Evolutionary conservation across 176 grass and related monocot species (phyloP).

Genomic region (Avena sativa): DNA sequence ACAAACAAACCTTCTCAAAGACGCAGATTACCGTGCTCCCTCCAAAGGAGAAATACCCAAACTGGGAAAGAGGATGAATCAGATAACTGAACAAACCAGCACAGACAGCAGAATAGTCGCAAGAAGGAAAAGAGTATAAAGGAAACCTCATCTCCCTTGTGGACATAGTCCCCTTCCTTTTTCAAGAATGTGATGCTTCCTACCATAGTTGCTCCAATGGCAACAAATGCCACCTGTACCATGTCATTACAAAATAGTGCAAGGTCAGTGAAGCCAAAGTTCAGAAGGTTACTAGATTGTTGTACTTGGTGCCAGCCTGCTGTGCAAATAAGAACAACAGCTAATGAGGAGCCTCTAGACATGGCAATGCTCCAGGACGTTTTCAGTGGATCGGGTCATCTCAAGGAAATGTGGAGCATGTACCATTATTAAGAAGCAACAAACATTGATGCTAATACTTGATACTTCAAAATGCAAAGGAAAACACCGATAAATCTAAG

Average conservation of each 20-base stretch:
- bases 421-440: neutral
- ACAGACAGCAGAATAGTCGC: slow-evolving; percentile 14
- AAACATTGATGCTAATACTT: neutral
- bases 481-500: neutral
- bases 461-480: neutral
- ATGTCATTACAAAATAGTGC: slow-evolving; percentile 35
- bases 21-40: slow-evolving; percentile 98
- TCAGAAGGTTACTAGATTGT: neutral
- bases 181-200: slow-evolving; percentile 88
- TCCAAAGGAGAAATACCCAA: slow-evolving; percentile 98
- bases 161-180: slow-evolving; percentile 68
- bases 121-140: slow-evolving; percentile 24
- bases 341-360: neutral
- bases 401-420: neutral
- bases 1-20: slow-evolving; percentile 81
- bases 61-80: slow-evolving; percentile 54
- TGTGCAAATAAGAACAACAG: slow-evolving; percentile 9
- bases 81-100: slow-evolving; percentile 21
- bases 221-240: slow-evolving; percentile 89
- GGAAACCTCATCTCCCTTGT: slow-evolving; percentile 94
- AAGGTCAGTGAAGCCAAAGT: neutral
- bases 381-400: slow-evolving; percentile 12
- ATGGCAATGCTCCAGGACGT: neutral
- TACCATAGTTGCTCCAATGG: slow-evolving; percentile 98
- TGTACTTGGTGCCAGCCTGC: neutral